Evolutionary conservation across 2,329 filamentous ascomycete species (phyloP).

Genomic region (Epichloe typhina): DNA sequence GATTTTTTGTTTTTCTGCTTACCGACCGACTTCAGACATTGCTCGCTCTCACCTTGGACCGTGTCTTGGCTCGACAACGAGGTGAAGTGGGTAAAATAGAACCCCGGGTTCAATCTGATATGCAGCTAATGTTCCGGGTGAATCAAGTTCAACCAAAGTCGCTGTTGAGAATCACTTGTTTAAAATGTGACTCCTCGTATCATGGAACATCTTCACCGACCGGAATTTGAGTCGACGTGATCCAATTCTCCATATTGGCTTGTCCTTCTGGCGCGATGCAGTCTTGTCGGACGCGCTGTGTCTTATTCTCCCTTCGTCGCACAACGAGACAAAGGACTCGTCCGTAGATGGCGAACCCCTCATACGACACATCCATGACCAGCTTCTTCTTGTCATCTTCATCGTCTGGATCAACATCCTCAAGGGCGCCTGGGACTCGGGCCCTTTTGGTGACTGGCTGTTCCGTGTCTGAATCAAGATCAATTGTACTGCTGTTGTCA

Average conservation of each 20-base stretch:
- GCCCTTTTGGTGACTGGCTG: conserved; percentile 33
- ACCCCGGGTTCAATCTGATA: not conserved
- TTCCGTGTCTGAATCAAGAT: conserved; percentile 26
- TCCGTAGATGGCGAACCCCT: conserved; percentile 92
- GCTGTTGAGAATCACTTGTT: too few species aligned
- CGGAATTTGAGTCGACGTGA: conserved; percentile 61
- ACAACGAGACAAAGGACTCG: conserved; percentile 85
- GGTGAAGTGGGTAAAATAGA: not conserved
- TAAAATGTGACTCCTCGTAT: not conserved
- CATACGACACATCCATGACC: conserved; percentile 73
- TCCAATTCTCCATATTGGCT: conserved; percentile 75
- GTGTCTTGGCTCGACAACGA: not conserved
- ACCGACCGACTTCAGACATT: not conserved
- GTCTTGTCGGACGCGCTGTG: conserved; percentile 19
- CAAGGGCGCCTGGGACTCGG: conserved; percentile 17
- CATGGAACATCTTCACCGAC: conserved; percentile 22
- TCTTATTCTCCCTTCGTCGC: conserved; percentile 52
- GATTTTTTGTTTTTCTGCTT: not conserved
- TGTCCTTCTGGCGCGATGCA: conserved; percentile 36
- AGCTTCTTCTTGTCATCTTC: conserved; percentile 82
- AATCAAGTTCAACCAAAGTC: too few species aligned
- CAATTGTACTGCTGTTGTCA: conserved; percentile 20
- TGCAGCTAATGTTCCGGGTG: not conserved
- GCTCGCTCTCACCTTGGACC: not conserved
- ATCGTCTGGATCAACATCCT: conserved; percentile 16